phyloP scores from a whole-genome alignment of 1,284 basidiomycete species.

The Ceratobasidium sp. region DNA sequence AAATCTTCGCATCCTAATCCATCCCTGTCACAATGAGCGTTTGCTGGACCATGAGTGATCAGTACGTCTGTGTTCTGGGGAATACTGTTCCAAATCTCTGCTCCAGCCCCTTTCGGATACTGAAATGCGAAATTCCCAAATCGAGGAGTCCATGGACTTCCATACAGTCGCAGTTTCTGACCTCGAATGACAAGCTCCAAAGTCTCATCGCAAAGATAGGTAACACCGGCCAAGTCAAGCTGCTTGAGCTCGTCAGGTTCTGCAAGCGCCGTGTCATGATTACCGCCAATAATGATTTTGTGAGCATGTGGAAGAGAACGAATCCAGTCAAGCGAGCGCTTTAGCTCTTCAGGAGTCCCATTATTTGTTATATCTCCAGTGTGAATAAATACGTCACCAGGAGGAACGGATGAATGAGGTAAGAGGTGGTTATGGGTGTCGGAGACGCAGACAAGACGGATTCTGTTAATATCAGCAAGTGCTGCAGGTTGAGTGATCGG shows the following conservation, averaged over 20 bases:
- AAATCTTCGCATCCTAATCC: slow-evolving; percentile 57
- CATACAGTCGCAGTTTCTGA: slow-evolving; percentile 55
- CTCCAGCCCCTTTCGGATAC: slow-evolving; percentile 54
- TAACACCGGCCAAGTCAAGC: slow-evolving; percentile 49
- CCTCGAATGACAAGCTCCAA: slow-evolving; percentile 53
- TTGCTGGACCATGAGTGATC: slow-evolving; percentile 62
- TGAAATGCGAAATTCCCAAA: slow-evolving; percentile 59
- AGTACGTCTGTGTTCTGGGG: slow-evolving; percentile 59
- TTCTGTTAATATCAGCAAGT: slow-evolving; percentile 50
- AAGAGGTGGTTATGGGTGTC: slow-evolving; percentile 58
- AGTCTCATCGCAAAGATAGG: slow-evolving; percentile 56
- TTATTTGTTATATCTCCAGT: slow-evolving; percentile 60
- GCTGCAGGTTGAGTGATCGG: too few species aligned
- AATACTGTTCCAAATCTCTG: slow-evolving; percentile 53
- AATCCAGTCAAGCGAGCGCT: slow-evolving; percentile 55
- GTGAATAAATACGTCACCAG: slow-evolving; percentile 63
- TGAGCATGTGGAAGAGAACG: slow-evolving; percentile 56
- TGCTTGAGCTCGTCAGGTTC: slow-evolving; percentile 19
- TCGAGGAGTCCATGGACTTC: slow-evolving; percentile 58
- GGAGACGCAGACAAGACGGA: slow-evolving; percentile 61
- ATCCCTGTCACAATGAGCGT: slow-evolving; percentile 55
- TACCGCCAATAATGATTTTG: slow-evolving; percentile 62
- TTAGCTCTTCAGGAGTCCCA: slow-evolving; percentile 58
- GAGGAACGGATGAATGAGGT: slow-evolving; percentile 53
- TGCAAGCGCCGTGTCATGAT: slow-evolving; percentile 58